phyloP scores from a whole-genome alignment of 768 basidiomycete species.

The Termitomyces sp. region DNA sequence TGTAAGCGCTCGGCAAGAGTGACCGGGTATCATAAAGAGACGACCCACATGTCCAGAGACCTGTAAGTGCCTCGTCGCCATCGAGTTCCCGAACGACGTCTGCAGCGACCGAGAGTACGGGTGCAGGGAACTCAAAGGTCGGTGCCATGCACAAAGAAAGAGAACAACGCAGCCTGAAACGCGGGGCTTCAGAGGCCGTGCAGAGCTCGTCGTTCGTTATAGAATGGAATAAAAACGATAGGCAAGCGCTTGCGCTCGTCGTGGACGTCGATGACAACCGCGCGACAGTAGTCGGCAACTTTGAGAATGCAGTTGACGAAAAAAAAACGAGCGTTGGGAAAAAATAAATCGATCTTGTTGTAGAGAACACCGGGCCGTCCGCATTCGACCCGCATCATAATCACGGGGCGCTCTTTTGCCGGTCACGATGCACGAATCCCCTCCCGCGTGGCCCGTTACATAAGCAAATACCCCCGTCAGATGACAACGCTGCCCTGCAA shows the following conservation, averaged over 20 bases:
- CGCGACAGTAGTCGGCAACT: neutral
- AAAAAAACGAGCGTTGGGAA: slow-evolving; percentile 8
- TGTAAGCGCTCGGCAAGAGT: neutral
- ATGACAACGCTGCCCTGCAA: neutral
- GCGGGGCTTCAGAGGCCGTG: slow-evolving; percentile 5
- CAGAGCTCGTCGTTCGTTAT: no score
- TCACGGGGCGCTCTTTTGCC: slow-evolving; percentile 7
- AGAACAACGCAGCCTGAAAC: slow-evolving; percentile 8
- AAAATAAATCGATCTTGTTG: slow-evolving; percentile 14
- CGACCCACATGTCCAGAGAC: slow-evolving; percentile 66
- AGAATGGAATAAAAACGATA: neutral
- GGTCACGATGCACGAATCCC: slow-evolving; percentile 9
- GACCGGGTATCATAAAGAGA: neutral
- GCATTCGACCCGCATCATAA: neutral
- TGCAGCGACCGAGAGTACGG: slow-evolving; percentile 61
- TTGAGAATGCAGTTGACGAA: slow-evolving; percentile 1
- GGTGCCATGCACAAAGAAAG: slow-evolving; percentile 10
- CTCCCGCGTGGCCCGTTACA: slow-evolving; percentile 2
- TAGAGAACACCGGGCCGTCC: slow-evolving; percentile 10
- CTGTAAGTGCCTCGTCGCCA: slow-evolving; percentile 60
- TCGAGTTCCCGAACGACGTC: slow-evolving; percentile 69
- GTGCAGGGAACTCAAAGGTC: slow-evolving; percentile 46
- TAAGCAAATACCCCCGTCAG: slow-evolving; percentile 1
- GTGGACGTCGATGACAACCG: slow-evolving; percentile 2
- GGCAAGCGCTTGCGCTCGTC: neutral